Base-by-base conservation (phyloP, 2,329 filamentous ascomycete genomes). In the Nemania serpens region DNA sequence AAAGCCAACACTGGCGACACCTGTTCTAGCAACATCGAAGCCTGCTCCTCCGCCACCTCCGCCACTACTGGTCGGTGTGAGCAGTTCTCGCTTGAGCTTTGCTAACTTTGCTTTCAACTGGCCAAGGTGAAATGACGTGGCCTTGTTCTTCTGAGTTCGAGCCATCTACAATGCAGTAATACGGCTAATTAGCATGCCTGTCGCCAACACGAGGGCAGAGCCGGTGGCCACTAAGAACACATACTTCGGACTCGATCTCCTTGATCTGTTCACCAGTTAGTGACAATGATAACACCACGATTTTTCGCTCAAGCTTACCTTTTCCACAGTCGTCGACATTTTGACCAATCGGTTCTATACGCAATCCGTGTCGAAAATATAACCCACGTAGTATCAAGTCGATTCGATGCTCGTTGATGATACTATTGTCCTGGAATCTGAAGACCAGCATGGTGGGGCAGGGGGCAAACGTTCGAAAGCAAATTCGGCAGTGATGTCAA, bases 41-140 rank as follows among this genome's bases (percentile, higher is more conserved):
- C 95, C 95, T 63, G 90, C 81, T 75, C 91, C 91, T 65, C 88
- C 93, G 59, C 91, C 93, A 58, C 94, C 93, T 59, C 93, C 92
- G 51, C 93, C 91, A 51, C 91, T 84, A 42, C 87, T 84, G 18
- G 84, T 82, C 7, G 95, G 95, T 43, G 91, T 97, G 68, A 99
- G 84, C 51, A 99, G 87, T 79, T 99, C 95, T 75, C 92, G 88
- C 84, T 97, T 98, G 73, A 99, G 84, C 82, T 99, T 99, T 49
- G 95, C 94, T 74, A 99, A 87, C 80, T 99, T 99, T 68, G 95
- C 95, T 81, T 99, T 99, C 70, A 99, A 82, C 80, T 98, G 94
- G 78, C 91, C 93, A 77, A 97, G 82, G 84, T 97, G 93, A 77
- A 88, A 97, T 50, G 92, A 93, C 12, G 93, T 97, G 55, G 90